Evolutionary conservation across 2,329 filamentous ascomycete genomes (phyloP), one percentile per base, ranked within the genome.

Genomic region (Juglanconis sp.): DNA sequence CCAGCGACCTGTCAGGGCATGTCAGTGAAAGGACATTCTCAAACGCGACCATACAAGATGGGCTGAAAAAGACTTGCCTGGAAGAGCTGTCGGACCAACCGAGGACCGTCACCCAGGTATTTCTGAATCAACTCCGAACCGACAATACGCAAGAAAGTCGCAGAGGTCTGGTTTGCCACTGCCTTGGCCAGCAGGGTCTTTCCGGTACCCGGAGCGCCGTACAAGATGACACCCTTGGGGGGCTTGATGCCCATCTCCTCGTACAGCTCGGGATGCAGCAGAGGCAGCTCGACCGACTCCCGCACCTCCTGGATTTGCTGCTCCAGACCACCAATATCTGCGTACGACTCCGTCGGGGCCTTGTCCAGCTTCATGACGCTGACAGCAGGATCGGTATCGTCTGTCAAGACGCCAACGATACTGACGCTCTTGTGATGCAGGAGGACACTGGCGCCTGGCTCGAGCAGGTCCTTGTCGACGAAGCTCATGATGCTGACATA

Each of bases 171-270:
- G 74, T 99, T 98, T 67, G 95, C 95, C 53, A 99, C 95, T 9
- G 95, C 95, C 80, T 98, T 98, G 63, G 95, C 95, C 60, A 99
- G 81, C 3, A 97, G 81, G 5, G 93, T 98, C 81, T 98, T 99
- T 76, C 95, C 95, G 8, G 95, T 99, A 76, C 95, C 95, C 0
- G 95, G 95, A 5, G 92, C 92, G 78, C 95, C 95, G 74, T 99
- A 99, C 32, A 99, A 88, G 71, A 99, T 99, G 69, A 99, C 95
- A 83, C 95, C 95, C 84, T 99, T 99, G 63, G 95, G 95, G 4
- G 95, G 95, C 78, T 99, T 99, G 83, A 99, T 98, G 71, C 95
- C 95, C 95, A 99, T 99, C 81, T 99, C 95, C 76, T 99, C 95
- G 77, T 99, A 99, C 56, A 99, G 80, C 77, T 99, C 95, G 0